Evolutionary conservation across 2,329 filamentous ascomycete species (phyloP).

Genomic region (Alternaria consortialis): DNA sequence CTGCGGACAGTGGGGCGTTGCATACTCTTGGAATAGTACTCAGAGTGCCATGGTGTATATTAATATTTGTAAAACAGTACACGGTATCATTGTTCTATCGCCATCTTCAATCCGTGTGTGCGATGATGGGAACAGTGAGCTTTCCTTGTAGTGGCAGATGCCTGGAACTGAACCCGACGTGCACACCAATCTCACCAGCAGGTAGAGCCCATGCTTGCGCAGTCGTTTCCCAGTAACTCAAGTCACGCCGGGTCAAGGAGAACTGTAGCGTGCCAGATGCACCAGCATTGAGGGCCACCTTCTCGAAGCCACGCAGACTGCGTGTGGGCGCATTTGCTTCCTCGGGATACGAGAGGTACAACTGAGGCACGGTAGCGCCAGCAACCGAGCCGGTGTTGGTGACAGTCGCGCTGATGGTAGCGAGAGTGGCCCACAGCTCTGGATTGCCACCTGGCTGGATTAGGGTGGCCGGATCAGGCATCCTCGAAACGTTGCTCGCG

Average conservation of each 20-base stretch:
- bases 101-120: too few species aligned
- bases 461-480: conserved; percentile 25
- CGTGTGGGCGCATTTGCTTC: conserved; percentile 47
- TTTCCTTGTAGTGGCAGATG: conserved; percentile 17
- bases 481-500: conserved; percentile 27
- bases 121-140: too few species aligned
- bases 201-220: conserved; percentile 56
- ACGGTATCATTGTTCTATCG: too few species aligned
- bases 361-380: conserved; percentile 63
- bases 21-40: too few species aligned
- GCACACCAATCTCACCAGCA: conserved; percentile 21
- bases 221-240: conserved; percentile 61
- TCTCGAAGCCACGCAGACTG: conserved; percentile 59
- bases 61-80: too few species aligned
- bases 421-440: conserved; percentile 64
- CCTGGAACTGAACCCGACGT: conserved; percentile 42
- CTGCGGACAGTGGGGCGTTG: too few species aligned
- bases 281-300: conserved; percentile 56
- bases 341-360: conserved; percentile 62
- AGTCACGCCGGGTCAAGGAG: conserved; percentile 58
- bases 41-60: too few species aligned
- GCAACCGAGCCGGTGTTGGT: conserved; percentile 60
- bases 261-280: conserved; percentile 56
- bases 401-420: conserved; percentile 58
- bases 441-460: conserved; percentile 61